Evolutionary conservation across 352 stramenopile genomes (phyloP), one percentile per base, ranked within the genome.

Genomic region (Phytophthora aleatoria): DNA sequence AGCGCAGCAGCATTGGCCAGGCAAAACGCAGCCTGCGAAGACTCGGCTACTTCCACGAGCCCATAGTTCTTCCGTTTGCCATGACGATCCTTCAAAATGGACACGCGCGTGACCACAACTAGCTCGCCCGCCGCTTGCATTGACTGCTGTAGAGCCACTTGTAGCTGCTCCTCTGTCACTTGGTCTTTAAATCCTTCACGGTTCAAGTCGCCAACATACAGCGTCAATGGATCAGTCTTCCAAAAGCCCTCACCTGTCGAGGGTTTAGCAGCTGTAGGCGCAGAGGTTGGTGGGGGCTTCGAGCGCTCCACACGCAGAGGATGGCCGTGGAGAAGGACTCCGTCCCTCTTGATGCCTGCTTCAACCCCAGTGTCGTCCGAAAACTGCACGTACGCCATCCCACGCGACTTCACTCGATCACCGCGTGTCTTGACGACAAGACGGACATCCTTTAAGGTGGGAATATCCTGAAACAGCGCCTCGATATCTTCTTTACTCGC

Each of bases 321-420:
- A 16, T 85, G 74, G 0, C 75, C 71, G 7, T 83, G 64, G 0
- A 90, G 47, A 3, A 79, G 12, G 1, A 27, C 42, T 1, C 78
- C 78, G 39, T 88, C 43, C 11, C 60, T 51, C 24, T 50, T 57
- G 1, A 90, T 62, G 13, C 71, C 81, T 8, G 57, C 53, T 15
- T 63, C 44, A 1, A 87, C 76, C 6, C 79, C 82, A 7, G 48
- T 36, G 7, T 83, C 79, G 41, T 88, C 67, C 1, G 58, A 43
- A 50, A 90, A 90, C 52, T 91, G 76, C 4, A 91, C 79, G 53
- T 92, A 92, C 31, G 84, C 84, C 79, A 92, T 91, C 11, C 84
- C 84, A 45, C 84, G 76, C 12, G 84, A 90, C 60, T 89, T 89
- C 9, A 81, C 57, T 26, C 81, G 80, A 41, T 73, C 76, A 35